These are phyloP conservation scores for Dentipellis sp. DNA, from an alignment of 768 basidiomycete genomes.

Conservation along the genomic window DNA sequence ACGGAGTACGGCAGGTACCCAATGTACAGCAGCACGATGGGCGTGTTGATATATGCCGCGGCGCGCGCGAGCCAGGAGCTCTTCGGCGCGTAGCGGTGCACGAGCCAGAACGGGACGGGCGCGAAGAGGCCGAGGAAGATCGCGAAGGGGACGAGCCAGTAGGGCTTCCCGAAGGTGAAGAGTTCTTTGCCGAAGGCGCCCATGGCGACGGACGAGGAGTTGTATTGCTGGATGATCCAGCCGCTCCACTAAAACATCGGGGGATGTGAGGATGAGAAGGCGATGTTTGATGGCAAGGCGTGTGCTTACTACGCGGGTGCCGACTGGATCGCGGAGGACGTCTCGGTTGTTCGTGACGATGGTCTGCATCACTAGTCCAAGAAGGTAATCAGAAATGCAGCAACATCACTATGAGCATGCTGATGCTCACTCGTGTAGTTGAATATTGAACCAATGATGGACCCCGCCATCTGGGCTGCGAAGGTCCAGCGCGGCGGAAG, in stretches of 20 bases:
- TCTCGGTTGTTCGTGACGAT: conserved; percentile 38
- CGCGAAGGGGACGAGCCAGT: conserved; percentile 37
- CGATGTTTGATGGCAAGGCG: neutral
- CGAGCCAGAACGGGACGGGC: conserved; percentile 40
- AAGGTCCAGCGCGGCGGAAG: conserved; percentile 43
- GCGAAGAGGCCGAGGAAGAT: conserved; percentile 43
- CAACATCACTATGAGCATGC: neutral
- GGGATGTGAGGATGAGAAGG: neutral
- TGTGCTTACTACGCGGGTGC: conserved; percentile 33
- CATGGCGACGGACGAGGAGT: conserved; percentile 47
- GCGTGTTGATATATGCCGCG: conserved; percentile 36
- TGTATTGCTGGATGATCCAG: conserved; percentile 44
- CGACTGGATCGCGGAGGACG: conserved; percentile 36
- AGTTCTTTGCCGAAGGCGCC: conserved; percentile 46
- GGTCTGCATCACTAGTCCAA: conserved; percentile 34
- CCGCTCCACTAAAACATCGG: conserved; percentile 32
- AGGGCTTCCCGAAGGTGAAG: conserved; percentile 37
- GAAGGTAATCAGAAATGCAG: neutral
- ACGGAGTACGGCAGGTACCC: conserved; percentile 39
- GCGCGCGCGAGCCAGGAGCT: conserved; percentile 23
- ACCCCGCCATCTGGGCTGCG: conserved; percentile 37
- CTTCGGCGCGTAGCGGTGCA: conserved; percentile 28
- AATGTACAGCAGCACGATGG: conserved; percentile 30
- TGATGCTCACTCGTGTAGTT: conserved; percentile 35
- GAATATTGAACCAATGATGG: conserved; percentile 41